A percentile compares a stretch with the other conserved stretches of the same genome.
phyloP scores from a whole-genome alignment of 768 basidiomycete genomes.

The Guyanaporus albipodus region DNA sequence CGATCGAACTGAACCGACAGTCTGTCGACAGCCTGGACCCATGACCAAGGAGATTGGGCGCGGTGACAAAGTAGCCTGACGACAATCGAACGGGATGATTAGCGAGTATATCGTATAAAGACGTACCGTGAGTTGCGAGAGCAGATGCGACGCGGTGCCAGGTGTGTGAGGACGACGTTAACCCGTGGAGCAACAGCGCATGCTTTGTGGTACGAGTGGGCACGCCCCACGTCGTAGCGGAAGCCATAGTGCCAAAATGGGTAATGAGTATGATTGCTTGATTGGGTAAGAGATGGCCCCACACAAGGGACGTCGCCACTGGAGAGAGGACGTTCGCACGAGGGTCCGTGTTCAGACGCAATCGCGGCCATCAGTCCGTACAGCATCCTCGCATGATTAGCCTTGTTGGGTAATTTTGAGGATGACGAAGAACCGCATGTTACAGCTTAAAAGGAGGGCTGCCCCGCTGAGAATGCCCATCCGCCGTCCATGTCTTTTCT shows the following conservation, averaged over 20 bases:
- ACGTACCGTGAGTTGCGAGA: constrained; percentile 10
- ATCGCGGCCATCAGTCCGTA: constrained; percentile 18
- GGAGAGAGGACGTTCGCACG: too few relatives aligned
- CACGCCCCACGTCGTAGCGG: constrained; percentile 21
- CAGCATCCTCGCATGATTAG: constrained; percentile 21
- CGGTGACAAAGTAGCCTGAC: constrained; percentile 21
- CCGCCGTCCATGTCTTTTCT: neutral
- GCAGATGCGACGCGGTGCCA: too few relatives aligned
- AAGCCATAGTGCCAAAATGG: constrained; percentile 9
- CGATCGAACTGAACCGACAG: constrained; percentile 11
- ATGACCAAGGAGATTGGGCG: constrained; percentile 23
- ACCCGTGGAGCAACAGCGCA: constrained; percentile 27
- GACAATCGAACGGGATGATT: too few relatives aligned
- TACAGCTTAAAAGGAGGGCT: constrained; percentile 27
- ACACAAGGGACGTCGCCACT: too few relatives aligned
- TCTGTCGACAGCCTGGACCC: constrained; percentile 9
- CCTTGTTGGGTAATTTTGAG: constrained; percentile 27
- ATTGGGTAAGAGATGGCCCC: constrained; percentile 8
- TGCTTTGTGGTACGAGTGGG: constrained; percentile 21
- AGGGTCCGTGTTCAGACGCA: constrained; percentile 21
- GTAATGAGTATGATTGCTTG: constrained; percentile 23
- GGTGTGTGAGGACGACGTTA: constrained; percentile 17
- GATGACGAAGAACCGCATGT: constrained; percentile 18
- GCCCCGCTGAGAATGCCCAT: too few relatives aligned
- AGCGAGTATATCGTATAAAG: too few relatives aligned